Base-by-base conservation (phyloP, 2,329 filamentous ascomycete species). In the Cercospora sesami region DNA sequence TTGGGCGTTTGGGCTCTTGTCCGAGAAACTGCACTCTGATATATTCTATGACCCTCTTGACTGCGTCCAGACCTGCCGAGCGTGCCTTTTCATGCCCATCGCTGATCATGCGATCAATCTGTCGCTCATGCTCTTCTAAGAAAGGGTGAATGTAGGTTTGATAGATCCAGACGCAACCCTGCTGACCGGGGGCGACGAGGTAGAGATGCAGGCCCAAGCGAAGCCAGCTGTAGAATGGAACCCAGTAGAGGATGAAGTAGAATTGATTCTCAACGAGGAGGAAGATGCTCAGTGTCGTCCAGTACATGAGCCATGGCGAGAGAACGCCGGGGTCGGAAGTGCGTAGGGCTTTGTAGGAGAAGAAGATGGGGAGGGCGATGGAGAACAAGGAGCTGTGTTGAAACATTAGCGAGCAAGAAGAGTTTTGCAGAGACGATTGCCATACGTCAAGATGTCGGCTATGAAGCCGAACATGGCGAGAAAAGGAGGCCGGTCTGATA, bases 261-360 rank as follows among this genome's bases (percentile, higher is more conserved):
- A 91, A 89, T 87, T 93, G 96, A 58, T 91, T 94, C 82, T 98
- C 95, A 80, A 89, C 87, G 69, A 95, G 87, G 66, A 94, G 85
- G 75, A 90, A 88, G 79, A 92, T 90, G 69, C 92, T 91, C 72
- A 97, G 87, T 26, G 97, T 93, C 69, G 97, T 93, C 91, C 94
- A 99, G 86, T 98, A 99, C 91, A 98, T 98, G 73, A 98, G 87
- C 95, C 95, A 99, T 89, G 94, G 94, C 71, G 92, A 92, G 68
- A 97, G 86, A 78, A 96, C 89, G 42, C 92, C 90, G 2, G 94
- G 93, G 80, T 97, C 92, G 63, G 91, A 91, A 16, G 93, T 94
- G 82, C 95, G 94, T 77, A 99, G 90, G 60, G 95, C 94, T 85
- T 98, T 98, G 86, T 97, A 98, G 72, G 94, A 97, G 73, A 94